A percentile compares a stretch with the other conserved stretches of the same genome.
These are phyloP conservation scores for Erythrobasidium hasegawianum DNA, from an alignment of 1,284 basidiomycete species.

Conservation along the genomic window DNA sequence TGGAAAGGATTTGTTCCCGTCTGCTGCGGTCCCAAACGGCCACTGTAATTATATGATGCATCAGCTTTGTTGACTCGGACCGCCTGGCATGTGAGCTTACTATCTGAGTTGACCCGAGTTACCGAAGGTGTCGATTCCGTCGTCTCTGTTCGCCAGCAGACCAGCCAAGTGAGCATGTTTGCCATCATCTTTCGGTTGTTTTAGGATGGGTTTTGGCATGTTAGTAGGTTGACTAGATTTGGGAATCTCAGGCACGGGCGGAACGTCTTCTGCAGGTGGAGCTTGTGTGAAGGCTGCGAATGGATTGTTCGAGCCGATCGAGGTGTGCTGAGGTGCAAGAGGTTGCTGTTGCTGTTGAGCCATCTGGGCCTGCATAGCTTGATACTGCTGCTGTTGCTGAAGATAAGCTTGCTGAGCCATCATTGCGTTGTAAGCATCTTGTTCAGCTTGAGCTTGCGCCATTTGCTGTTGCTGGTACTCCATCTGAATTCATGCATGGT, in stretches of 20 bases:
- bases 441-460: conserved; percentile 54
- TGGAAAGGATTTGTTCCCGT: conserved; percentile 35
- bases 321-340: conserved; percentile 57
- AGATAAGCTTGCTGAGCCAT: conserved; percentile 52
- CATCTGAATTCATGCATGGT: conserved; percentile 51
- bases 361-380: conserved; percentile 48
- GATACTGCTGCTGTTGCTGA: conserved; percentile 59
- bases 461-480: conserved; percentile 54
- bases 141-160: conserved; percentile 63
- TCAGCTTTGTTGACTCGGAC: not conserved
- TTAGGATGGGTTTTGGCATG: conserved; percentile 40
- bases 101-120: conserved; percentile 70
- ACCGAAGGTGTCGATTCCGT: conserved; percentile 89
- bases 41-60: not conserved
- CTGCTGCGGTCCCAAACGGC: conserved; percentile 1
- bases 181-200: conserved; percentile 54
- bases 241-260: conserved; percentile 26
- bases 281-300: conserved; percentile 58
- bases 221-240: conserved; percentile 40
- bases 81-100: conserved; percentile 7
- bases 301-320: conserved; percentile 86
- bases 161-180: conserved; percentile 72
- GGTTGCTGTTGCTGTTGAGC: conserved; percentile 49
- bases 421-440: conserved; percentile 51
- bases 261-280: conserved; percentile 23